These are phyloP conservation scores for Saccharomycopsis selenospora DNA, from an alignment of 805 yeast species.

Conservation along the genomic window DNA sequence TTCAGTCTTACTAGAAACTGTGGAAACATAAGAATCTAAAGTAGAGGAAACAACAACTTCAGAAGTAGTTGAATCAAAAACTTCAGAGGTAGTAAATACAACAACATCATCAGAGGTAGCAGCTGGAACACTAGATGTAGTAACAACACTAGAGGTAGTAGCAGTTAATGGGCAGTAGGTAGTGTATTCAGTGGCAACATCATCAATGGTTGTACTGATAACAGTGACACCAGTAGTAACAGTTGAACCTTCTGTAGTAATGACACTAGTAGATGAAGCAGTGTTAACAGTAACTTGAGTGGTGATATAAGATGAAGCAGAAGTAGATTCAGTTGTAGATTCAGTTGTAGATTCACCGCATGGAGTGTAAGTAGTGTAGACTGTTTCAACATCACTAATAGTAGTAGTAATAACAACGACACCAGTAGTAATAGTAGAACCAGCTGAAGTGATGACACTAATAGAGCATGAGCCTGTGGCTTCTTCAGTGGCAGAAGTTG, in stretches of 20 bases:
- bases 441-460: neutral
- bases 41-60: neutral
- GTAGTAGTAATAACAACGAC: slow-evolving; percentile 21
- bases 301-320: slow-evolving; percentile 22
- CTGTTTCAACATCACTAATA: slow-evolving; percentile 20
- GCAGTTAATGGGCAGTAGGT: slow-evolving; percentile 23
- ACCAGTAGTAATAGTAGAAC: slow-evolving; percentile 19
- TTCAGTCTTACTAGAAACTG: neutral
- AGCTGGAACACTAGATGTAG: slow-evolving; percentile 4
- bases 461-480: neutral
- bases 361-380: slow-evolving; percentile 25
- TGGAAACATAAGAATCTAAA: neutral
- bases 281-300: slow-evolving; percentile 4
- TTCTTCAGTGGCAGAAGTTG: neutral
- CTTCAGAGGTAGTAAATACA: neutral
- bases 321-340: neutral
- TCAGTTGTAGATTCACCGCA: neutral
- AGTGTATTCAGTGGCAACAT: slow-evolving; percentile 21
- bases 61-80: neutral
- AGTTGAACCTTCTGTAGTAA: slow-evolving; percentile 18
- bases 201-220: slow-evolving; percentile 18
- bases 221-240: slow-evolving; percentile 22
- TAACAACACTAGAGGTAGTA: slow-evolving; percentile 1
- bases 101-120: neutral
- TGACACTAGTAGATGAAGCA: neutral